Percentiles rank a stretch among this genome's conserved stretches.
Evolutionary conservation across 148 eudicot species (phyloP).

Genomic region (Vaccinium darrowii): DNA sequence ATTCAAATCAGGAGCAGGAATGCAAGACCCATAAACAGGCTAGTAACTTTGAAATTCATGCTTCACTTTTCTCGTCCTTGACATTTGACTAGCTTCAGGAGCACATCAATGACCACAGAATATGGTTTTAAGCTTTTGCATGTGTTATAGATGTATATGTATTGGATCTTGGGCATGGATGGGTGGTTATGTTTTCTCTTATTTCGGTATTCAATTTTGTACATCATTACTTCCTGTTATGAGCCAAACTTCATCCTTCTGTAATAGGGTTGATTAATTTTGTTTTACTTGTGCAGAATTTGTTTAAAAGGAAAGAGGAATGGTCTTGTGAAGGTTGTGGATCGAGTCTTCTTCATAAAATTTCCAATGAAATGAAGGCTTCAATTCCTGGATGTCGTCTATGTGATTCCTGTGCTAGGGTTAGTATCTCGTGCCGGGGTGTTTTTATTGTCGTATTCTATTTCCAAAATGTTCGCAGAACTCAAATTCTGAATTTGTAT

Average conservation of each 20-base stretch:
- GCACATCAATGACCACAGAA: background rate
- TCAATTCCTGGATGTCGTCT: slow-evolving; percentile 49
- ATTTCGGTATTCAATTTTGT: background rate
- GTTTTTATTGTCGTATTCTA: background rate
- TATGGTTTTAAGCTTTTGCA: background rate
- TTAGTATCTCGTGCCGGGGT: slow-evolving; percentile 22
- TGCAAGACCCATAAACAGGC: slow-evolving; percentile 47
- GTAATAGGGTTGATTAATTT: background rate
- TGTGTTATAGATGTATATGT: background rate
- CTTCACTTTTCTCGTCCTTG: background rate
- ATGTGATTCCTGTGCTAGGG: slow-evolving; percentile 55
- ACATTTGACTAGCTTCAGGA: background rate
- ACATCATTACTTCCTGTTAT: background rate
- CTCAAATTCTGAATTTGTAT: background rate
- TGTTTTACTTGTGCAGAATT: slow-evolving; percentile 38
- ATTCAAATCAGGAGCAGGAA: slow-evolving; percentile 54
- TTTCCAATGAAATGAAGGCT: slow-evolving; percentile 43
- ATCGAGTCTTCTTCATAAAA: slow-evolving; percentile 45
- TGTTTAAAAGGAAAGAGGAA: slow-evolving; percentile 29
- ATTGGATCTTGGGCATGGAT: background rate
- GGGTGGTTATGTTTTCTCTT: background rate
- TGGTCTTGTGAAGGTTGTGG: slow-evolving; percentile 80
- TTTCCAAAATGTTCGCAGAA: background rate
- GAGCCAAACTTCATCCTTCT: background rate
- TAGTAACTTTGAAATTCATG: slow-evolving; percentile 28